These are phyloP conservation scores for Byssoonygena ceratinophila DNA, from an alignment of 2,329 filamentous ascomycete species.

Conservation along the genomic window DNA sequence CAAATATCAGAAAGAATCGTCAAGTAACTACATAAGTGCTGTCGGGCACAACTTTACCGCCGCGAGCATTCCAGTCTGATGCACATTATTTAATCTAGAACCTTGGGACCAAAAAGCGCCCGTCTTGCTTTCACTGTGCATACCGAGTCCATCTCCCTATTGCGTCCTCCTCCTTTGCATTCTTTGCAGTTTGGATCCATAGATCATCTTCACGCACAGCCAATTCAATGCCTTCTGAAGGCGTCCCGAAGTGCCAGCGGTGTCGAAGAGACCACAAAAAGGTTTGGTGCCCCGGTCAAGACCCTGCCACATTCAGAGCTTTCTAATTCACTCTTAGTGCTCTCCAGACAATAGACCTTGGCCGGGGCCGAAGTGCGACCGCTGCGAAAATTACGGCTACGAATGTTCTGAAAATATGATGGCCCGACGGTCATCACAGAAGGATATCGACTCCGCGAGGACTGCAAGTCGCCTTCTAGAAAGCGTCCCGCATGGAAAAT, in stretches of 20 bases:
- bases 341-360: slow-evolving; percentile 18
- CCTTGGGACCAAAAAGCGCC: neutral
- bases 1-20: slow-evolving; percentile 10
- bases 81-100: neutral
- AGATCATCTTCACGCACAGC: no score
- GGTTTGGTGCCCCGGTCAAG: slow-evolving; percentile 8
- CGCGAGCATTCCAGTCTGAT: neutral
- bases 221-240: slow-evolving; percentile 18
- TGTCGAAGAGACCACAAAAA: slow-evolving; percentile 19
- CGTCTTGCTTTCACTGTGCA: neutral
- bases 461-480: slow-evolving; percentile 10
- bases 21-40: slow-evolving; percentile 5
- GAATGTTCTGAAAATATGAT: slow-evolving; percentile 20
- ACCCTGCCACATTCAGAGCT: neutral
- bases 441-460: slow-evolving; percentile 13
- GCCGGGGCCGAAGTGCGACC: slow-evolving; percentile 19
- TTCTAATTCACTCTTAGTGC: slow-evolving; percentile 15
- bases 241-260: slow-evolving; percentile 19
- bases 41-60: slow-evolving; percentile 1
- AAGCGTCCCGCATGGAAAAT: slow-evolving; percentile 9
- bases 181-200: no score
- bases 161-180: neutral
- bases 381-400: slow-evolving; percentile 19
- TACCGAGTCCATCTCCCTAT: neutral
- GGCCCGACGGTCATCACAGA: slow-evolving; percentile 17